phyloP scores from a whole-genome alignment of 257 asterid genomes.

The Lavandula angustifolia region DNA sequence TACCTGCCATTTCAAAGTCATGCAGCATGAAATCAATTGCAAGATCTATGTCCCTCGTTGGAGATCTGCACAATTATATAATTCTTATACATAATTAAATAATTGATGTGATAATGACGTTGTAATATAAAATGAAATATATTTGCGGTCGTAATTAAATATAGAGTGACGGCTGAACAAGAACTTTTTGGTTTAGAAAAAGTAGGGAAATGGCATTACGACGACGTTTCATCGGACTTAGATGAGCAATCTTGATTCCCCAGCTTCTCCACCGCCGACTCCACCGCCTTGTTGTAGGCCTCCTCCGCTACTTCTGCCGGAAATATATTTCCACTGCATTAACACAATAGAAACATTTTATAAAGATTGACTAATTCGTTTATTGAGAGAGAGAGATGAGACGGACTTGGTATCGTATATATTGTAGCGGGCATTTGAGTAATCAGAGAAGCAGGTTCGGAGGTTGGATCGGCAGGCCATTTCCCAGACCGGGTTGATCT shows the following conservation, averaged over 20 bases:
- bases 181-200: not conserved
- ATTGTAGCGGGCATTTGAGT: constrained; percentile 77
- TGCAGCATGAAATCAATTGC: constrained; percentile 94
- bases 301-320: constrained; percentile 74
- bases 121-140: not conserved
- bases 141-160: not conserved
- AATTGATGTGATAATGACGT: not conserved
- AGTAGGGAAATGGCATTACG: constrained; percentile 35
- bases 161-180: not conserved
- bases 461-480: constrained; percentile 61
- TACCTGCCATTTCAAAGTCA: constrained; percentile 98
- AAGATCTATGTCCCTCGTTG: constrained; percentile 75
- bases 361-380: not conserved
- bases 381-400: not conserved
- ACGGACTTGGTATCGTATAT: constrained; percentile 68
- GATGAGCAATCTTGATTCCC: constrained; percentile 39
- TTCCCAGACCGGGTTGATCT: constrained; percentile 82
- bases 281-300: constrained; percentile 79
- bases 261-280: constrained; percentile 61
- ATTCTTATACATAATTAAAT: not conserved
- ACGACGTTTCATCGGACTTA: constrained; percentile 37
- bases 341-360: not conserved
- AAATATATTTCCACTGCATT: constrained; percentile 71
- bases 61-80: constrained; percentile 41
- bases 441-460: constrained; percentile 82